phyloP scores from a whole-genome alignment of 345 rosid genomes.

The Noccaea caerulescens region DNA sequence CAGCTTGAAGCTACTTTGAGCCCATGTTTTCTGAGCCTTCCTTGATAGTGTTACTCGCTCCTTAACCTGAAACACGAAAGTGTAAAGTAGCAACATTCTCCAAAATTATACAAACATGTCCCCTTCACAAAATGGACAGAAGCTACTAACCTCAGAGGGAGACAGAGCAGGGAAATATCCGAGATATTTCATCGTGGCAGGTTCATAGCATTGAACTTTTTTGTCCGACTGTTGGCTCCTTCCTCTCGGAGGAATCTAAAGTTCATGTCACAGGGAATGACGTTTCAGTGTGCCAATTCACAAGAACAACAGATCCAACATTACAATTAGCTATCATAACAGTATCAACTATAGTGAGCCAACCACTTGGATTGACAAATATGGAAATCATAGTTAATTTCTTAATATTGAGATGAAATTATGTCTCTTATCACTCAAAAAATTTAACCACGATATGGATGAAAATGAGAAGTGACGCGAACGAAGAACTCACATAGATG shows the following conservation, averaged over 20 bases:
- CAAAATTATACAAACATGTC: not conserved
- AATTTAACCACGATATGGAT: not conserved
- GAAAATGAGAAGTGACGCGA: conserved; percentile 15
- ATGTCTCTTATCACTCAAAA: not conserved
- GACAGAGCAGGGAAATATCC: conserved; percentile 83
- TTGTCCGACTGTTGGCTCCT: conserved; percentile 79
- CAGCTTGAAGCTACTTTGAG: conserved; percentile 86
- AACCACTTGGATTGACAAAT: conserved; percentile 17
- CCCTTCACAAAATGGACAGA: not conserved
- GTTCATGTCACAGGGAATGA: conserved; percentile 7
- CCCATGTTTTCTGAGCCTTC: conserved; percentile 96
- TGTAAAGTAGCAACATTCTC: conserved; percentile 14
- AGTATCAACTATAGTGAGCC: conserved; percentile 12
- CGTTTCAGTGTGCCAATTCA: conserved; percentile 20
- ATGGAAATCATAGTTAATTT: conserved; percentile 11
- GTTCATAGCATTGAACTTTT: conserved; percentile 96
- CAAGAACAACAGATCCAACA: not conserved
- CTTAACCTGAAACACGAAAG: conserved; percentile 57
- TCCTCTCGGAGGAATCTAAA: conserved; percentile 92
- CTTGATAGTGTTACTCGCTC: conserved; percentile 82
- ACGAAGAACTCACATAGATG: conserved; percentile 78
- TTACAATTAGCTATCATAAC: conserved; percentile 6
- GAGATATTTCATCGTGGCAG: conserved; percentile 96
- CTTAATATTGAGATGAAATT: not conserved
- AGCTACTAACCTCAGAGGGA: conserved; percentile 64